A percentile compares a stretch with the other conserved stretches of the same genome.
Evolutionary conservation across 495 filamentous ascomycete genomes (phyloP).

Genomic region (Penicillium longicatenatum): DNA sequence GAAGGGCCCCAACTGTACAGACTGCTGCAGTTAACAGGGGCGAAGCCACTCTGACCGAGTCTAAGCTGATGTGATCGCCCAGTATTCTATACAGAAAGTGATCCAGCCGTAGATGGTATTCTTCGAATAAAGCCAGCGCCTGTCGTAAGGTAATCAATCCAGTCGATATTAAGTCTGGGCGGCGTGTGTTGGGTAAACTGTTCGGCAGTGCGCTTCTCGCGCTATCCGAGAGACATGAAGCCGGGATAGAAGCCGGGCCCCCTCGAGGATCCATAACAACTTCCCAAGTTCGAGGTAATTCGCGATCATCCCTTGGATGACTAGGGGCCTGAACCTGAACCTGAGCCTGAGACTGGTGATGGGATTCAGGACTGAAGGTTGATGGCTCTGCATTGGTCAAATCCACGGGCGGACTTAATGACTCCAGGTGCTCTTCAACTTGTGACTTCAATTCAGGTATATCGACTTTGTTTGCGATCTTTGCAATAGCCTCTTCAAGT

Average conservation of each 20-base stretch:
- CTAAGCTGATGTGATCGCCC: conserved; percentile 30
- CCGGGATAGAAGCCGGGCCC: conserved; percentile 33
- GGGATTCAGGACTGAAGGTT: neutral
- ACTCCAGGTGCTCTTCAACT: conserved; percentile 1
- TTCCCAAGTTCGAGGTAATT: conserved; percentile 18
- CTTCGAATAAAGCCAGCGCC: conserved; percentile 28
- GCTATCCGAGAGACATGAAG: conserved; percentile 29
- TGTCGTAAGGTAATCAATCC: conserved; percentile 23
- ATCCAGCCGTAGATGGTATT: conserved; percentile 36
- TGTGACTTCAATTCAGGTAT: conserved; percentile 24
- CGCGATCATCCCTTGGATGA: conserved; percentile 1
- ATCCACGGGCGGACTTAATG: conserved; percentile 12
- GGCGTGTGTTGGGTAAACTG: conserved; percentile 12
- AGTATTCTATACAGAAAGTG: conserved; percentile 41
- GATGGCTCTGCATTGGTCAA: conserved; percentile 3
- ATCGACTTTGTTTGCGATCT: conserved; percentile 25
- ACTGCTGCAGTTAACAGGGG: conserved; percentile 35
- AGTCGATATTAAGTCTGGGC: conserved; percentile 23
- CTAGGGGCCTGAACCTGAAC: neutral
- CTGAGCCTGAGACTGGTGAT: neutral
- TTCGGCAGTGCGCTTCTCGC: conserved; percentile 15
- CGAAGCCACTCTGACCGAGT: conserved; percentile 26
- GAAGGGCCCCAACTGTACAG: conserved; percentile 37
- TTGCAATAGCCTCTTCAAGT: conserved; percentile 28
- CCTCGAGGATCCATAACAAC: conserved; percentile 27